Percentiles rank a stretch among this genome's conserved stretches.
These are phyloP conservation scores for Babesia sp. DNA, from an alignment of 169 alveolate species.

Conservation along the genomic window DNA sequence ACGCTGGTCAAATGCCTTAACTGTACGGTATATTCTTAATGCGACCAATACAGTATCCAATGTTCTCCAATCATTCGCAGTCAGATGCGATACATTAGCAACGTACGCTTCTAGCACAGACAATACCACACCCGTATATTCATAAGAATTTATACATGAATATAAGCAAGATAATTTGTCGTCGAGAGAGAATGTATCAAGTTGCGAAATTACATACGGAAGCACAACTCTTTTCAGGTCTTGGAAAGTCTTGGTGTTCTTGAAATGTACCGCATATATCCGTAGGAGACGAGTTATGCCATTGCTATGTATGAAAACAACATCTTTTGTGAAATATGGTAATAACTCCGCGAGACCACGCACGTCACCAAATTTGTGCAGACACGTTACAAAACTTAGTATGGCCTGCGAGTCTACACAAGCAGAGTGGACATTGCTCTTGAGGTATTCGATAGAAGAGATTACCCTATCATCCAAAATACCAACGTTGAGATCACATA, in stretches of 20 bases:
- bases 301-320: constrained; percentile 17
- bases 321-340: constrained; percentile 11
- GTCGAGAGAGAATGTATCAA: background rate
- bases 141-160: background rate
- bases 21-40: background rate
- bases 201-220: background rate
- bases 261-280: constrained; percentile 3
- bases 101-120: background rate
- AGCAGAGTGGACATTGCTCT: background rate
- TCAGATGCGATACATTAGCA: background rate
- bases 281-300: background rate
- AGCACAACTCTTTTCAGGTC: background rate
- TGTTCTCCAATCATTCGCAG: background rate
- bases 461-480: constrained; percentile 40
- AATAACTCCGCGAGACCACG: constrained; percentile 13
- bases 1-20: background rate
- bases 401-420: background rate
- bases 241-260: background rate
- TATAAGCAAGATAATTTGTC: constrained; percentile 6
- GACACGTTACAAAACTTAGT: constrained; percentile 9
- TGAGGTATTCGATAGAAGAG: background rate
- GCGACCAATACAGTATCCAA: constrained; percentile 13
- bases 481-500: constrained; percentile 4
- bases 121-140: background rate
- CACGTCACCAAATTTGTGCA: constrained; percentile 16